Evolutionary conservation across 2,329 filamentous ascomycete genomes (phyloP).

Genomic region (Trichoderma guizhouense): DNA sequence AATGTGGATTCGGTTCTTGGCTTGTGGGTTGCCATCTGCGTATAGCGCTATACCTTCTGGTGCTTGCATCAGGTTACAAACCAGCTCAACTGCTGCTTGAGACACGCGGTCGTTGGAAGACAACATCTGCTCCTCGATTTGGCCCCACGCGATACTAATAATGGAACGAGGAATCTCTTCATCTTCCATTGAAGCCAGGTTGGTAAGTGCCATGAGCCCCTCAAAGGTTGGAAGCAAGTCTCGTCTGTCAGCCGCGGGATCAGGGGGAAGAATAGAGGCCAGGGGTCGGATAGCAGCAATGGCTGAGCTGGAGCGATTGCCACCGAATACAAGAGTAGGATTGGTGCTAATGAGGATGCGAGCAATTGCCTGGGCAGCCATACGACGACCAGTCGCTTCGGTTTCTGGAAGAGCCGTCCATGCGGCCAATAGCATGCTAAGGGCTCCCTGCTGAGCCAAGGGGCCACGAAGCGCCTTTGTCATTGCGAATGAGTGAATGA

Average conservation of each 20-base stretch:
- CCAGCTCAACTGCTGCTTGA: slow-evolving; percentile 79
- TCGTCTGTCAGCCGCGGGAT: slow-evolving; percentile 59
- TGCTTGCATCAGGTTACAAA: slow-evolving; percentile 82
- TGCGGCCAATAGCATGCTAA: slow-evolving; percentile 75
- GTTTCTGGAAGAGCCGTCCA: slow-evolving; percentile 59
- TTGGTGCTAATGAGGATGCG: slow-evolving; percentile 85
- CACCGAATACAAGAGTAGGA: slow-evolving; percentile 77
- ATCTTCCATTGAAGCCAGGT: slow-evolving; percentile 78
- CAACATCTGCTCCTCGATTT: slow-evolving; percentile 80
- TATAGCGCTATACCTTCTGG: slow-evolving; percentile 66
- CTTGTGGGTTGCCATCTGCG: slow-evolving; percentile 62
- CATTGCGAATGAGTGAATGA: slow-evolving; percentile 73
- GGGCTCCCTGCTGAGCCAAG: slow-evolving; percentile 89
- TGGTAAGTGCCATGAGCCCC: slow-evolving; percentile 85
- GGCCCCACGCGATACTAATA: slow-evolving; percentile 68
- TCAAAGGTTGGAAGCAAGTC: slow-evolving; percentile 90
- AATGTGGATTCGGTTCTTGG: slow-evolving; percentile 73
- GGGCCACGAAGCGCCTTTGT: slow-evolving; percentile 70
- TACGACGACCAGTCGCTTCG: slow-evolving; percentile 47
- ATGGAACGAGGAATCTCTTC: slow-evolving; percentile 64
- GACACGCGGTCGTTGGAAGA: slow-evolving; percentile 71
- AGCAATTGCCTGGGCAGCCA: slow-evolving; percentile 75
- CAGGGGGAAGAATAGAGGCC: slow-evolving; percentile 66
- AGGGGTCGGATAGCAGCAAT: slow-evolving; percentile 81
- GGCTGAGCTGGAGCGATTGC: slow-evolving; percentile 68